Evolutionary conservation across 1,284 basidiomycete species (phyloP), one percentile per base, ranked within the genome.

Genomic region (Tilletia caries): DNA sequence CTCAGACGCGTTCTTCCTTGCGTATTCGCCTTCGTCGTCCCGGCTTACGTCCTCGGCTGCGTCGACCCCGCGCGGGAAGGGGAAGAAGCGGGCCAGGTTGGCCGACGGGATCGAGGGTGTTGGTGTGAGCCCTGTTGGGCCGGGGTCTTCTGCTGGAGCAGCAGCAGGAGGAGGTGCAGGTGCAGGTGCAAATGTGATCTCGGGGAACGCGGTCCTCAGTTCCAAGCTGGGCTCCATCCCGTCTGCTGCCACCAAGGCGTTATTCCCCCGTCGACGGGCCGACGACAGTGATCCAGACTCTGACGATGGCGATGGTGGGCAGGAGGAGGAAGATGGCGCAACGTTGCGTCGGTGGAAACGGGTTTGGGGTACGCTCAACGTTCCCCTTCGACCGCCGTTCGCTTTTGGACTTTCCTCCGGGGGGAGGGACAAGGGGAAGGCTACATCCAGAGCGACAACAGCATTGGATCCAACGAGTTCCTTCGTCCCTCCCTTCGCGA

Each of bases 401-500:
- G 46, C 25, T n/a, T n/a, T n/a, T n/a, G n/a, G n/a, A n/a, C n/a
- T n/a, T n/a, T n/a, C n/a, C n/a, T n/a, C n/a, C n/a, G 37, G 1
- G 37, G 37, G 8, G 1, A 15, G 37, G 58, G 32, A 29, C 58
- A 62, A 33, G 32, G 58, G 10, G 4, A 62, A 33, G 29, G 52
- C 52, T 58, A n/a, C n/a, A n/a, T 41, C 37, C 10, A 41, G 15
- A 41, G 37, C 37, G 37, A 41, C 37, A 15, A 41, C 37, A 15
- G 15, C 37, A 41, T 25, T 29, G 29, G 32, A 15, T 34, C 27
- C 27, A 37, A 8, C 10, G 32, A 62, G 10, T 15, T 15, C 32
- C 5, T 34, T 62, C 29, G 32, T 62, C 58, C 58, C 58, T 13
- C 58, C 58, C 27, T 62, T 62, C 32, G 58, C 58, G 32, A 37